phyloP scores from a whole-genome alignment of 106 monocot species.

The Alisma plantagoaquatica region DNA sequence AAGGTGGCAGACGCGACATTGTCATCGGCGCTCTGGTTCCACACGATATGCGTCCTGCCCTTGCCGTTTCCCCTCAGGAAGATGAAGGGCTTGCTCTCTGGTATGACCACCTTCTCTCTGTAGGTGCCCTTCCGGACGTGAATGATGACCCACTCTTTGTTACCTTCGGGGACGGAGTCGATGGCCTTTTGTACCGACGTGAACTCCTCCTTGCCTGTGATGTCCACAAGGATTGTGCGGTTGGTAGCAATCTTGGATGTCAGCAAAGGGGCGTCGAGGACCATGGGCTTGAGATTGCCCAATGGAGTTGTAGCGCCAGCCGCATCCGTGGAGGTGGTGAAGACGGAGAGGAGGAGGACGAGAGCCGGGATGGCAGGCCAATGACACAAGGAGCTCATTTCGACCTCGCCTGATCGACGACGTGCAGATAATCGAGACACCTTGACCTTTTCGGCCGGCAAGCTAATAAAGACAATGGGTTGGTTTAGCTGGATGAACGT shows the following conservation, averaged over 20 bases:
- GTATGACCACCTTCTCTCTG: conserved; percentile 72
- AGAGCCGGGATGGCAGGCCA: too few species aligned
- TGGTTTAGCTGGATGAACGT: too few species aligned
- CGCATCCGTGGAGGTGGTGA: not conserved
- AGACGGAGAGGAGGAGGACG: not conserved
- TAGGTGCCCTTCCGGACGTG: conserved; percentile 66
- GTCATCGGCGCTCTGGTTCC: conserved; percentile 40
- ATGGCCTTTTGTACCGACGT: conserved; percentile 66
- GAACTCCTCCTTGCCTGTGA: conserved; percentile 32
- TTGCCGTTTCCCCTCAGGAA: conserved; percentile 83
- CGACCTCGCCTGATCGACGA: not conserved
- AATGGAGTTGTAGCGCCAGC: not conserved
- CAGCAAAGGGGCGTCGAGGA: conserved; percentile 34
- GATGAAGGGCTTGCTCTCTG: conserved; percentile 62
- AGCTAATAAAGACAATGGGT: too few species aligned
- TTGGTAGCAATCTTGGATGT: conserved; percentile 33
- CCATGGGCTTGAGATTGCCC: not conserved
- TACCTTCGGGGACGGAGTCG: conserved; percentile 59
- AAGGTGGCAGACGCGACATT: conserved; percentile 74
- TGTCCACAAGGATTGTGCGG: conserved; percentile 37
- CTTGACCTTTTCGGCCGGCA: too few species aligned
- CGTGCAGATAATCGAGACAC: not conserved
- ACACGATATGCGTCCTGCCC: conserved; percentile 59
- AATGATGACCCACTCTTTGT: conserved; percentile 61
- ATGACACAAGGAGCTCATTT: too few species aligned